Evolutionary conservation across 75 land plant genomes (phyloP), one percentile per base, ranked within the genome.

Genomic region (Larix kaempferi): DNA sequence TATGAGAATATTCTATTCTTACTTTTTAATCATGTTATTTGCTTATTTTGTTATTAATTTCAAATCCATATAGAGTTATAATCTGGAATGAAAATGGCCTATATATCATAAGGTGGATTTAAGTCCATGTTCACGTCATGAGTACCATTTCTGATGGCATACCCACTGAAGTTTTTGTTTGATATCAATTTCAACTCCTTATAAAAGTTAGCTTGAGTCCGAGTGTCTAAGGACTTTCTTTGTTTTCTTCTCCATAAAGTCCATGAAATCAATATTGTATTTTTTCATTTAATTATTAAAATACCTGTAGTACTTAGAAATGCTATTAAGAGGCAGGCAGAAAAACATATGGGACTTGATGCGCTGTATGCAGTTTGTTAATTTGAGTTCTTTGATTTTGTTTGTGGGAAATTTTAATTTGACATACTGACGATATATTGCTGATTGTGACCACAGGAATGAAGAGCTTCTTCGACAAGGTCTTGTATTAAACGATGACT

Each of bases 401-500:
- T 19, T 69, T 67, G 7, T 69, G 8, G 49, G 44, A 67, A 21
- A 37, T 3, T 69, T 41, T 25, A 21, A 21, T 22, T 69, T n/a
- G 33, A 14, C 17, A 33, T 15, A 64, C 17, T 23, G 26, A 33
- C 33, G 21, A 69, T 69, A 1, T 41, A n/a, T 7, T 69, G 73
- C 23, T 69, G 13, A 69, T 69, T 69, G 8, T 69, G 52, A 69
- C 35, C n/a, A 69, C 83, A 96, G 99, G 76, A 92, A 96, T 82
- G 99, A 96, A 71, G 84, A 87, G 37, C 83, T 96, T 33, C 89
- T 96, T 12, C 84, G 81, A 44, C 91, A 82, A 75, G 97, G 90
- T 78, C 93, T 96, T 57, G 84, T 84, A 58, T 72, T 96, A 74
- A 96, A 96, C 85, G 99, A 96, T 65, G 80, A 78, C 54, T 67